phyloP scores from a whole-genome alignment of 306 rosid species.

The Vigna angularis region DNA sequence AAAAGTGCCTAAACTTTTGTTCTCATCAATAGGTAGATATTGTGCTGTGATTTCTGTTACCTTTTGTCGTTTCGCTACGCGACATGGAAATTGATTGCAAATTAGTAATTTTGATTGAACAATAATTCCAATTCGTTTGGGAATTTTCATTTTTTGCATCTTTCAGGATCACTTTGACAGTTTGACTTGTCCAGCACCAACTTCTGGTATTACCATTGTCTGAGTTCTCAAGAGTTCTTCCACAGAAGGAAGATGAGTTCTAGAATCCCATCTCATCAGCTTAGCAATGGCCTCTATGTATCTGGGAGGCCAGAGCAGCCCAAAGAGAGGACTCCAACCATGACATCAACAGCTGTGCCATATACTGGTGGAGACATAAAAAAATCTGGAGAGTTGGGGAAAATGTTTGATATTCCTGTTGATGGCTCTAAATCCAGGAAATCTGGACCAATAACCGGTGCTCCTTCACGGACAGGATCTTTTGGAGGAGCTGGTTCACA shows the following conservation, averaged over 20 bases:
- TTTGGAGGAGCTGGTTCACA: conserved; percentile 93
- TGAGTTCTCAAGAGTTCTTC: conserved; percentile 37
- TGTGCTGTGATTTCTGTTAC: conserved; percentile 10
- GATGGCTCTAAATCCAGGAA: conserved; percentile 95
- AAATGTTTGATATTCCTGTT: conserved; percentile 96
- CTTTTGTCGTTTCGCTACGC: conserved; percentile 3
- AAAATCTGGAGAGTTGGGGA: conserved; percentile 91
- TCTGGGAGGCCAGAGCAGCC: conserved; percentile 99
- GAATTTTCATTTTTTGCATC: conserved; percentile 6
- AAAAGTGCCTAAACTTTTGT: conserved; percentile 15
- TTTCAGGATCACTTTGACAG: conserved; percentile 45
- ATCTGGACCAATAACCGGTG: conserved; percentile 87
- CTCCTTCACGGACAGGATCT: conserved; percentile 81
- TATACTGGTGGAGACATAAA: conserved; percentile 98
- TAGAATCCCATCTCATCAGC: conserved; percentile 97
- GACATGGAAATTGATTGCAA: conserved; percentile 31
- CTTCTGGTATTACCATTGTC: conserved; percentile 31
- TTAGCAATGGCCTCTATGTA: conserved; percentile 96
- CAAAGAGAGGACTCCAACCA: conserved; percentile 92
- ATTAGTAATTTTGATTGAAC: conserved; percentile 14
- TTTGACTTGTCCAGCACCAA: conserved; percentile 26
- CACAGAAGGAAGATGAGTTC: conserved; percentile 76
- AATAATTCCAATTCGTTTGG: conserved; percentile 25
- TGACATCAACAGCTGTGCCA: conserved; percentile 91
- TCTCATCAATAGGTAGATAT: not conserved